phyloP scores from a whole-genome alignment of 306 rosid species.

The Trichosanthes truncata region DNA sequence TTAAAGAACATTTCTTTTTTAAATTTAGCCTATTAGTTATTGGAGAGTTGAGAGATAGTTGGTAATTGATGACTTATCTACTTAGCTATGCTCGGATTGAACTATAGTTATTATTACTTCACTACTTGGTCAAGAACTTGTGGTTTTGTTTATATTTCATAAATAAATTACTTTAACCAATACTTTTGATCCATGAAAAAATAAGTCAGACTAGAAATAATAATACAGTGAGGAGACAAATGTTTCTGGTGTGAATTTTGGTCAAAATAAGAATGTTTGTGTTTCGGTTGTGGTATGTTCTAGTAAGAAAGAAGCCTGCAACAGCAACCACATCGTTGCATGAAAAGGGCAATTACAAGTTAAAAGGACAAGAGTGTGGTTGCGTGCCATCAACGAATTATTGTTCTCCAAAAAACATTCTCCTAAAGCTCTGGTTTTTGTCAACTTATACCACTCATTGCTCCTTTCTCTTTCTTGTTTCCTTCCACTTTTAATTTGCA shows the following conservation, averaged over 20 bases:
- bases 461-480: neutral
- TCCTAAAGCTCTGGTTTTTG: neutral
- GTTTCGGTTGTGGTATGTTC: neutral
- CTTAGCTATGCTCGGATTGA: too few relatives aligned
- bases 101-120: too few relatives aligned
- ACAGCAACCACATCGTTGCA: neutral
- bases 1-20: too few relatives aligned
- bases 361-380: neutral
- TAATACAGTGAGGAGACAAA: too few relatives aligned
- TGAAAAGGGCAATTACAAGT: neutral
- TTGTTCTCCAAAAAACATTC: neutral
- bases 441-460: conserved; percentile 1
- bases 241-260: neutral
- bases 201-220: too few relatives aligned
- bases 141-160: too few relatives aligned
- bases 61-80: too few relatives aligned
- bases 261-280: neutral
- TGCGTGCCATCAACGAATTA: conserved; percentile 5
- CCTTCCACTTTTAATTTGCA: neutral
- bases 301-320: neutral
- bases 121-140: too few relatives aligned
- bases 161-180: too few relatives aligned
- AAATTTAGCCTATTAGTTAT: too few relatives aligned
- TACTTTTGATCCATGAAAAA: too few relatives aligned
- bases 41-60: too few relatives aligned